Evolutionary conservation across 169 alveolate species (phyloP).

Genomic region (Plasmodium coatneyi): DNA sequence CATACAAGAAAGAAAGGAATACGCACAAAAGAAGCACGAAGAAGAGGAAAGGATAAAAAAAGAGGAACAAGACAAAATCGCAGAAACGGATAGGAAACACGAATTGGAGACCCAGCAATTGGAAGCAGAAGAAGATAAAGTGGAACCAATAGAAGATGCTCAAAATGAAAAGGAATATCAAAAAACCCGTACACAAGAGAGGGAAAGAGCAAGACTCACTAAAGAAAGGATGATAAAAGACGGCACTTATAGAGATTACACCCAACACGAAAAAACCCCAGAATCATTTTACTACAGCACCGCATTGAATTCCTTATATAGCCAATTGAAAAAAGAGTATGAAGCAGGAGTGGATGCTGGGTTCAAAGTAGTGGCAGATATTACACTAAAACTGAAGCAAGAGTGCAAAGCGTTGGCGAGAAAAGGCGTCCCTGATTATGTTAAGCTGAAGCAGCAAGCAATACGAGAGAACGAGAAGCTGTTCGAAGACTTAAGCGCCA

Average conservation of each 20-base stretch:
- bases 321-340: neutral
- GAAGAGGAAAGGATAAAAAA: neutral
- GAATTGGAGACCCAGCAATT: constrained; percentile 29
- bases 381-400: neutral
- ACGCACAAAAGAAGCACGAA: neutral
- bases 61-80: constrained; percentile 33
- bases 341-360: neutral
- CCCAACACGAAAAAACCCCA: neutral
- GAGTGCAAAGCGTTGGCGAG: neutral
- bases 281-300: constrained; percentile 13
- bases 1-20: neutral
- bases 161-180: constrained; percentile 12
- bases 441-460: neutral
- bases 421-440: constrained; percentile 2
- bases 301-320: neutral
- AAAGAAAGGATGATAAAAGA: neutral
- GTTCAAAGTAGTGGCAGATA: neutral
- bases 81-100: neutral
- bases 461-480: neutral
- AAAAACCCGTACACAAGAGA: neutral
- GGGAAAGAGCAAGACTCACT: neutral
- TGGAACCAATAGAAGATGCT: constrained; percentile 28
- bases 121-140: constrained; percentile 28
- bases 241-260: neutral
- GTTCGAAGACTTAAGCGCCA: neutral